Evolutionary conservation across 2,329 filamentous ascomycete genomes (phyloP).

Genomic region (Nannizziopsis barbatae): DNA sequence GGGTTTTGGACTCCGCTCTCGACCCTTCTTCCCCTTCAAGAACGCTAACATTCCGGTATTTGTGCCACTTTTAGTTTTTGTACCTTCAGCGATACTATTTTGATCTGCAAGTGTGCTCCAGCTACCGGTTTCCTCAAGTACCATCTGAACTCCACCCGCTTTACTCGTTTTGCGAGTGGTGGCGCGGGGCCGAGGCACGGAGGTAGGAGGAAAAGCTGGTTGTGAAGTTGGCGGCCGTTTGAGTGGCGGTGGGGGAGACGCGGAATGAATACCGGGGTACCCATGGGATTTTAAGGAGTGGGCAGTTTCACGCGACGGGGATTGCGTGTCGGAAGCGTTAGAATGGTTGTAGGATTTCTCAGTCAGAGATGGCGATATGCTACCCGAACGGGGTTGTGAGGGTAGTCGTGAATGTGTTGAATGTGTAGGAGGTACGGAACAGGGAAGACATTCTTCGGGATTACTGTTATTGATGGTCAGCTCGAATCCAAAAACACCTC

Average conservation of each 20-base stretch:
- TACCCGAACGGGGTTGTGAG: conserved; percentile 28
- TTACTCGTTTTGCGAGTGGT: conserved; percentile 63
- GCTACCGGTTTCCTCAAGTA: conserved; percentile 75
- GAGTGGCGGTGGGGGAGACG: conserved; percentile 19
- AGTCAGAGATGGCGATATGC: conserved; percentile 24
- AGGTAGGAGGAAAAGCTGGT: conserved; percentile 23
- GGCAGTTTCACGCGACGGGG: conserved; percentile 22
- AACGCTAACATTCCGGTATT: conserved; percentile 77
- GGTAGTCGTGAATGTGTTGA: conserved; percentile 27
- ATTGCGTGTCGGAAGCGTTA: conserved; percentile 22
- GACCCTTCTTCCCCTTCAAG: conserved; percentile 75
- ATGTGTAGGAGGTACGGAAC: conserved; percentile 14
- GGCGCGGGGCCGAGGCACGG: conserved; percentile 42
- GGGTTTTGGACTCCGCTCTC: conserved; percentile 85
- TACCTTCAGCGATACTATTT: conserved; percentile 60
- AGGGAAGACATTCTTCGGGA: conserved; percentile 30
- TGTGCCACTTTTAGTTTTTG: conserved; percentile 43
- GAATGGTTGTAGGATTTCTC: conserved; percentile 22
- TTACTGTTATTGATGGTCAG: conserved; percentile 22
- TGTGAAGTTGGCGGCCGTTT: conserved; percentile 18
- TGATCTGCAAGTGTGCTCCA: conserved; percentile 87
- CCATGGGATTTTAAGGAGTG: conserved; percentile 15
- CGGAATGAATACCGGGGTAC: conserved; percentile 6
- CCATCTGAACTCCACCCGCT: conserved; percentile 78
- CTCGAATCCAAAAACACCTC: conserved; percentile 6